Evolutionary conservation across 2,329 filamentous ascomycete genomes (phyloP).

Genomic region (Colletotrichum truncatum): DNA sequence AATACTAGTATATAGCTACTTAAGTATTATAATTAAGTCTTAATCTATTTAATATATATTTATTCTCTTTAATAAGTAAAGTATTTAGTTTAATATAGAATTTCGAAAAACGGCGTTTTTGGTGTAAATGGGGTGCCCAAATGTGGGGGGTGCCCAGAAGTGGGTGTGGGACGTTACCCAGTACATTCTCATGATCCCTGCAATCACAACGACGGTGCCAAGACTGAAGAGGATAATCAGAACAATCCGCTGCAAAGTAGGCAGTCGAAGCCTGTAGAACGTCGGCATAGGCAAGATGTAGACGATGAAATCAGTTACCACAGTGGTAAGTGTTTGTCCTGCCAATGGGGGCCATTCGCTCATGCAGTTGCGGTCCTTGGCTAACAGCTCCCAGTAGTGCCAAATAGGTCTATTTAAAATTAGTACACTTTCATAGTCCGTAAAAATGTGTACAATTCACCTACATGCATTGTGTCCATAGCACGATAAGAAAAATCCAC

Average conservation of each 20-base stretch:
- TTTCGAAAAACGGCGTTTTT: no score
- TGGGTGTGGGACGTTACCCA: no score
- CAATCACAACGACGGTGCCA: constrained; percentile 48
- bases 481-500: constrained; percentile 42
- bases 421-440: not conserved
- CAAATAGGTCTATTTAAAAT: constrained; percentile 28
- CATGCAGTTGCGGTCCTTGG: constrained; percentile 35
- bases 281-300: constrained; percentile 48
- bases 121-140: no score
- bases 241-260: constrained; percentile 42
- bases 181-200: constrained; percentile 46
- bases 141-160: no score
- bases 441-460: constrained; percentile 4
- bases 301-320: constrained; percentile 45
- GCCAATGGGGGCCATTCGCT: constrained; percentile 39
- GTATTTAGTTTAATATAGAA: no score
- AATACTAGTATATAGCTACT: no score
- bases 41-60: no score
- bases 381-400: constrained; percentile 39
- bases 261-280: constrained; percentile 42
- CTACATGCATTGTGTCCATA: constrained; percentile 49
- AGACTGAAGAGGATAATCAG: constrained; percentile 48
- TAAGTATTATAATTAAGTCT: no score
- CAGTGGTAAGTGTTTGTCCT: constrained; percentile 42
- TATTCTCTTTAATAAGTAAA: no score